phyloP scores from a whole-genome alignment of 2,329 filamentous ascomycete species.

The Alternaria conjuncta region DNA sequence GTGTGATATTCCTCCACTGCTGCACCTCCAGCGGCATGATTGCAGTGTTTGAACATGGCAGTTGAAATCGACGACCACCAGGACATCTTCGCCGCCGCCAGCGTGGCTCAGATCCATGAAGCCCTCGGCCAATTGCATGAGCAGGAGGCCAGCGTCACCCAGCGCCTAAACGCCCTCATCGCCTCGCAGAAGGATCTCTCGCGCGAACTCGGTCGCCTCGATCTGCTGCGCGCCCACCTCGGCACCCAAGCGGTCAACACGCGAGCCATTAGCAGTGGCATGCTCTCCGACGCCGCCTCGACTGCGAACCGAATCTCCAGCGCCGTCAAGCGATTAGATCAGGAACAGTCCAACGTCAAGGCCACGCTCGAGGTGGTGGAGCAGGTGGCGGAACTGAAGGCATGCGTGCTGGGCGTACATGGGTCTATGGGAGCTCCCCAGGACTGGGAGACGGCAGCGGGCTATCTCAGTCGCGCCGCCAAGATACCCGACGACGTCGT shows the following conservation, averaged over 20 bases:
- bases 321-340: constrained; percentile 85
- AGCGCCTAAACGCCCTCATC: constrained; percentile 76
- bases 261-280: constrained; percentile 83
- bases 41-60: constrained; percentile 21
- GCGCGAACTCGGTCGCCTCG: constrained; percentile 84
- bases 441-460: constrained; percentile 97
- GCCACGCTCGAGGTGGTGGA: constrained; percentile 91
- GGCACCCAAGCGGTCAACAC: constrained; percentile 86
- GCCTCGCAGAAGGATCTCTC: constrained; percentile 85
- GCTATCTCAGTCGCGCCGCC: constrained; percentile 82
- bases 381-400: constrained; percentile 95
- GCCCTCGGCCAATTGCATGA: constrained; percentile 76
- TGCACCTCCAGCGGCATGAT: constrained; percentile 14
- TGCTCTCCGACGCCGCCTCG: constrained; percentile 84
- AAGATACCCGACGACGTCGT: constrained; percentile 82
- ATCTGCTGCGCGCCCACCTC: constrained; percentile 85
- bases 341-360: constrained; percentile 90
- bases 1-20: not conserved
- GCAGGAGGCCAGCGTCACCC: constrained; percentile 76
- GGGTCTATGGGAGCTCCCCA: constrained; percentile 97
- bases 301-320: constrained; percentile 86
- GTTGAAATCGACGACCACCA: constrained; percentile 16
- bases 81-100: constrained; percentile 69
- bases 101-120: constrained; percentile 78
- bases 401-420: constrained; percentile 91